These are phyloP conservation scores for Blastomyces percursus DNA, from an alignment of 2,329 filamentous ascomycete genomes.

Conservation along the genomic window DNA sequence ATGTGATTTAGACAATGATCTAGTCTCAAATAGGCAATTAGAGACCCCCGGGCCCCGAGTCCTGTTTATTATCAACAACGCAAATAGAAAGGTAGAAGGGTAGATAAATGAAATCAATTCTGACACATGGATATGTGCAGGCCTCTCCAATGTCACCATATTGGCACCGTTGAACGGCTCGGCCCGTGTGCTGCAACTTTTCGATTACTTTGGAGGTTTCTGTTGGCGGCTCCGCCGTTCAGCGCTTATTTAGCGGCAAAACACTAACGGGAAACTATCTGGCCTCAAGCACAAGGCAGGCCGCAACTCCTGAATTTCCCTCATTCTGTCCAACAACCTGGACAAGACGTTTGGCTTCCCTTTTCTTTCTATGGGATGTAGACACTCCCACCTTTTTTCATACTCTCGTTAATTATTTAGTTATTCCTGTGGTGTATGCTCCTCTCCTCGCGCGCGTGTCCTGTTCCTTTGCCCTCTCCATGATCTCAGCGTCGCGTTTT, in stretches of 20 bases:
- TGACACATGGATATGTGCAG: not conserved
- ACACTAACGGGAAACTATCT: not conserved
- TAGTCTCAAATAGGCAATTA: not conserved
- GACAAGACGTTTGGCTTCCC: constrained; percentile 13
- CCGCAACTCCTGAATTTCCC: constrained; percentile 6
- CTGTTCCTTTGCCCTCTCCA: not conserved
- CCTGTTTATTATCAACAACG: too few relatives aligned
- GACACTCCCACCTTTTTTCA: constrained; percentile 22
- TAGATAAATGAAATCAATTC: not conserved
- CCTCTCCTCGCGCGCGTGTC: not conserved
- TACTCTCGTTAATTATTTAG: constrained; percentile 28
- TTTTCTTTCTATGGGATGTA: constrained; percentile 25
- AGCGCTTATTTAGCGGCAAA: not conserved
- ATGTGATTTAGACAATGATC: not conserved
- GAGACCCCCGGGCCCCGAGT: too few relatives aligned
- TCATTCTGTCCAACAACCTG: constrained; percentile 7
- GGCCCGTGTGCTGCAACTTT: not conserved
- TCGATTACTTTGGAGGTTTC: not conserved
- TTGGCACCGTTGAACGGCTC: not conserved
- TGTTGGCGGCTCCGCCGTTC: not conserved
- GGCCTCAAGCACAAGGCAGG: not conserved
- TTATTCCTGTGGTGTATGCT: constrained; percentile 6
- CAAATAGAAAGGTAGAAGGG: not conserved
- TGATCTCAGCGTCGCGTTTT: not conserved
- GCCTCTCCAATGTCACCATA: not conserved